phyloP scores from a whole-genome alignment of 2,329 filamentous ascomycete species.

The Westerdykella ornata region DNA sequence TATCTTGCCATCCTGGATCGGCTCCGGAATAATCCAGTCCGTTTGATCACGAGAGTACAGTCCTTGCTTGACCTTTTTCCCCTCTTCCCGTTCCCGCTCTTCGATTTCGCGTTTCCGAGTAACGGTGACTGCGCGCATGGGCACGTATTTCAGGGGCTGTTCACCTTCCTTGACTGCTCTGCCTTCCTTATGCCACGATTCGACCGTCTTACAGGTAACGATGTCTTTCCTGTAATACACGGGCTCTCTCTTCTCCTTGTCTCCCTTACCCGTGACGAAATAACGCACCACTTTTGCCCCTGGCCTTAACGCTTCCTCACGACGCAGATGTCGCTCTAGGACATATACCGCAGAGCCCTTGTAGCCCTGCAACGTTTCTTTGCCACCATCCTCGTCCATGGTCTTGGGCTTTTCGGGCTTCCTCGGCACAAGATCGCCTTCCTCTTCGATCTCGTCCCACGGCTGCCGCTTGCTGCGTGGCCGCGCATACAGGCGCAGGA shows the following conservation, averaged over 20 bases:
- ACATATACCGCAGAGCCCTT: constrained; percentile 81
- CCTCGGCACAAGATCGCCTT: constrained; percentile 65
- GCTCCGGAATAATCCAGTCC: constrained; percentile 88
- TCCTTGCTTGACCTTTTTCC: constrained; percentile 78
- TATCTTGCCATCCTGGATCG: constrained; percentile 76
- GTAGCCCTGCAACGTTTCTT: constrained; percentile 75
- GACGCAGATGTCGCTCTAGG: constrained; percentile 75
- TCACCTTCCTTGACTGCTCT: constrained; percentile 65
- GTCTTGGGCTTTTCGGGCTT: constrained; percentile 56
- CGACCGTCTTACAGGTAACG: constrained; percentile 77
- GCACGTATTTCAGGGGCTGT: constrained; percentile 74
- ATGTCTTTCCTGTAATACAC: constrained; percentile 77
- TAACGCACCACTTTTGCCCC: constrained; percentile 62
- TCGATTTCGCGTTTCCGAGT: constrained; percentile 84
- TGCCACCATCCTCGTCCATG: constrained; percentile 65
- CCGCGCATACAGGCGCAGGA: constrained; percentile 66
- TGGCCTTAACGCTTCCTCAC: constrained; percentile 79
- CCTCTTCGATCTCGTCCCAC: constrained; percentile 72
- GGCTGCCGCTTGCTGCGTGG: constrained; percentile 53
- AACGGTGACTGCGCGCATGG: constrained; percentile 83
- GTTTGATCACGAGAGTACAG: constrained; percentile 81
- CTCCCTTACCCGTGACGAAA: constrained; percentile 70
- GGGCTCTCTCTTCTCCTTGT: constrained; percentile 66
- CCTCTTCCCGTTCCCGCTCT: constrained; percentile 69
- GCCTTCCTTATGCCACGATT: constrained; percentile 98